Conservation (phyloP, 257 asterid genomes). For the Solanum ahanhuiri region DNA sequence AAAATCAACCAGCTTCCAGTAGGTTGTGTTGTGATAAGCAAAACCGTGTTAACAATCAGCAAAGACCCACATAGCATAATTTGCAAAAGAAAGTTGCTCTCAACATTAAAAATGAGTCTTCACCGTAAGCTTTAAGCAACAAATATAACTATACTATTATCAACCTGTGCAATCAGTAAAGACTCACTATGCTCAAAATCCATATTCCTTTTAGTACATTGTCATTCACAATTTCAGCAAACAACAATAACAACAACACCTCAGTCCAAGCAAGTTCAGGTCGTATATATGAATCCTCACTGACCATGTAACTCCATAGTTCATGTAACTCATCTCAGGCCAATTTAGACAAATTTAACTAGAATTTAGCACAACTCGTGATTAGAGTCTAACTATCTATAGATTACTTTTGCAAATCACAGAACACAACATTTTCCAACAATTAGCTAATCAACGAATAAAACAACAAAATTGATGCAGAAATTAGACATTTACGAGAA, state of each 20-base stretch:
- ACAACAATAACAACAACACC: neutral
- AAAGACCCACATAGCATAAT: neutral
- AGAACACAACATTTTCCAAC: neutral
- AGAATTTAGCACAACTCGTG: neutral
- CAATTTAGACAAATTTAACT: neutral
- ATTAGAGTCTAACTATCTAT: neutral
- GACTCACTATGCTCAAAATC: neutral
- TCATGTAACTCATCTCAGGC: neutral
- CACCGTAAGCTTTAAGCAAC: neutral
- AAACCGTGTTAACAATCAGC: neutral
- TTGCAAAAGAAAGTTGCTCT: neutral
- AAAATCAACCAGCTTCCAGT: neutral
- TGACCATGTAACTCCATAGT: neutral
- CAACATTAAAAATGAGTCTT: neutral
- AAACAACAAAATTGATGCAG: neutral
- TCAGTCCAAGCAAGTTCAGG: neutral
- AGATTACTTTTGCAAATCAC: neutral
- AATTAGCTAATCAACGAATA: neutral
- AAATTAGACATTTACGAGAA: neutral
- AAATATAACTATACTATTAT: neutral
- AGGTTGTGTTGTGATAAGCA: neutral
- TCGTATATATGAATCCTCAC: neutral
- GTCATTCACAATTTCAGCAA: neutral
- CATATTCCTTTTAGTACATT: neutral
- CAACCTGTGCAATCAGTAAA: neutral